Conservation (phyloP, 352 stramenopile genomes). For the Peronospora tabacina region DNA sequence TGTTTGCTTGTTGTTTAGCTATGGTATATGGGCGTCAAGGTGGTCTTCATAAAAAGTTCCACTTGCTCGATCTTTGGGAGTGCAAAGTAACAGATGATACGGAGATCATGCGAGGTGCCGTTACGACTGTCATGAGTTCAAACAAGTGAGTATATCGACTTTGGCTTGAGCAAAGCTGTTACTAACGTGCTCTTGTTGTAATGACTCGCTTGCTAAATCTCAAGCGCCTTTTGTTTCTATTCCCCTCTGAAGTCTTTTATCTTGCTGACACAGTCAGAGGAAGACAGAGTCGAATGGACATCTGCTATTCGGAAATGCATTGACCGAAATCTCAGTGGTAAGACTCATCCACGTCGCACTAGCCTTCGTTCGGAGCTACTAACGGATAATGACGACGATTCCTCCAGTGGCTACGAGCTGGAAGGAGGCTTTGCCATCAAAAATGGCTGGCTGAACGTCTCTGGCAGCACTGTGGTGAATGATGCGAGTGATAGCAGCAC, state of each 20-base stretch:
- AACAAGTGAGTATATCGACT: conserved; percentile 43
- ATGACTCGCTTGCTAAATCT: conserved; percentile 3
- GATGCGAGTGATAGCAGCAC: conserved; percentile 1
- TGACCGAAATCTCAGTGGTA: conserved; percentile 44
- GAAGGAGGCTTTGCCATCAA: conserved; percentile 77
- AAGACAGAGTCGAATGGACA: conserved; percentile 60
- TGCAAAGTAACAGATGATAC: conserved; percentile 69
- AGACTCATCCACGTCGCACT: conserved; percentile 37
- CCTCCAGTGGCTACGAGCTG: conserved; percentile 48
- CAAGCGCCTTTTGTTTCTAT: conserved; percentile 79
- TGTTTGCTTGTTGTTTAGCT: conserved; percentile 24
- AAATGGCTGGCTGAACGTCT: conserved; percentile 79
- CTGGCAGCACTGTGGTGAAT: conserved; percentile 26
- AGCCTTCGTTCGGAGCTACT: conserved; percentile 57
- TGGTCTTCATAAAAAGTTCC: conserved; percentile 75
- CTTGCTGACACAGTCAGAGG: conserved; percentile 54
- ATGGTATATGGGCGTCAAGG: conserved; percentile 62
- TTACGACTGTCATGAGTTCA: conserved; percentile 56
- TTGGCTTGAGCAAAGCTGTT: conserved; percentile 1
- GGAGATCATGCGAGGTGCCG: conserved; percentile 57
- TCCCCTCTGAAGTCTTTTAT: conserved; percentile 85
- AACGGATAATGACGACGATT: conserved; percentile 62
- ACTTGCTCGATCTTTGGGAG: conserved; percentile 68
- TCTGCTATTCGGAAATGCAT: conserved; percentile 57
- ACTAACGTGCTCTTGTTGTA: conserved; percentile 10